phyloP scores from a whole-genome alignment of 2,329 filamentous ascomycete species.

The Raffaelea arxii region DNA sequence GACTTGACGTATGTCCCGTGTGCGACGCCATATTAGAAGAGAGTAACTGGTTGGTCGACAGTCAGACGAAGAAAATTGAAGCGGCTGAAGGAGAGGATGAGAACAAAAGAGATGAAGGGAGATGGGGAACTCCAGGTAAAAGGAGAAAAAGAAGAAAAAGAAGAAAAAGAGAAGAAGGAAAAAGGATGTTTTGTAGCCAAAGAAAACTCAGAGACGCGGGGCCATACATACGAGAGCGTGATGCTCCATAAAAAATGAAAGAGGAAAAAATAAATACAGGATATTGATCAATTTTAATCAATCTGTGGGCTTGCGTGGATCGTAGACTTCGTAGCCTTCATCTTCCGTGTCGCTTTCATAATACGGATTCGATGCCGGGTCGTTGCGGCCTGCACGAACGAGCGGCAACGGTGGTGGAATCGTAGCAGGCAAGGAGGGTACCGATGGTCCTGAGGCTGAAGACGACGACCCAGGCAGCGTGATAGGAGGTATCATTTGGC shows the following conservation, averaged over 20 bases:
- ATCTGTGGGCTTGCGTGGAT: slow-evolving; percentile 50
- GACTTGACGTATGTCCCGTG: slow-evolving; percentile 5
- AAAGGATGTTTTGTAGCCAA: neutral
- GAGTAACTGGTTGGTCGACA: neutral
- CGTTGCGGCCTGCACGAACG: slow-evolving; percentile 12
- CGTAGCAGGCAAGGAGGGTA: slow-evolving; percentile 3
- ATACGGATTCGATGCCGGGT: slow-evolving; percentile 7
- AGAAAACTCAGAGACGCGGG: neutral
- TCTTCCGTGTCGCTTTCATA: slow-evolving; percentile 57
- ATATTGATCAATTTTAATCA: slow-evolving; percentile 25
- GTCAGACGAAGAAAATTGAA: too few species aligned
- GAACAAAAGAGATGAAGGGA: neutral
- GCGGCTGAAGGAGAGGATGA: neutral
- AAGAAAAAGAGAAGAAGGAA: neutral
- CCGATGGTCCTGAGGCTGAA: neutral
- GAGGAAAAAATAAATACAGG: neutral
- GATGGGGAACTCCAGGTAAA: neutral
- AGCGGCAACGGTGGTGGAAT: neutral
- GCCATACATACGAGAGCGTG: neutral
- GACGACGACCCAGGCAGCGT: neutral
- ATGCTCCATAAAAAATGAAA: neutral
- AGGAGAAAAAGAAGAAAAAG: neutral
- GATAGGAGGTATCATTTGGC: neutral
- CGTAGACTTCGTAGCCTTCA: slow-evolving; percentile 61
- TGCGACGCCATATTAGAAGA: neutral